These are phyloP conservation scores for Geotrichum cucujoidarum DNA, from an alignment of 1,139 yeast genomes.

Conservation along the genomic window DNA sequence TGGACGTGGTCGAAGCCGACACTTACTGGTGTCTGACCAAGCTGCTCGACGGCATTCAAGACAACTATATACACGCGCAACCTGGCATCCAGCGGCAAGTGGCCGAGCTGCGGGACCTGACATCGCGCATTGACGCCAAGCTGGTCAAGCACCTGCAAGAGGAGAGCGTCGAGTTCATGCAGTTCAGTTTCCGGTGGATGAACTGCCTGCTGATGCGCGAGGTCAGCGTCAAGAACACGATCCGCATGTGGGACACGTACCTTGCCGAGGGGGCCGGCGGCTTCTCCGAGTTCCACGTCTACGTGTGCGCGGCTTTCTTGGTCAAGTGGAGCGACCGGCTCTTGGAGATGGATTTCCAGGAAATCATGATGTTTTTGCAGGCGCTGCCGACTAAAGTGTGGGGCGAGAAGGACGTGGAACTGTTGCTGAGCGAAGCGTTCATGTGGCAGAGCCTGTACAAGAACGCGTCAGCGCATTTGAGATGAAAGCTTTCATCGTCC, in stretches of 20 bases:
- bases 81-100: slow-evolving; percentile 96
- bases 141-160: slow-evolving; percentile 67
- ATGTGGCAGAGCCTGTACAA: slow-evolving; percentile 93
- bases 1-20: slow-evolving; percentile 78
- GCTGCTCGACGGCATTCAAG: slow-evolving; percentile 88
- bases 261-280: slow-evolving; percentile 84
- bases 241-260: slow-evolving; percentile 98
- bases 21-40: slow-evolving; percentile 94
- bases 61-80: slow-evolving; percentile 94
- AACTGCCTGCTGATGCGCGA: slow-evolving; percentile 95
- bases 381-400: slow-evolving; percentile 80
- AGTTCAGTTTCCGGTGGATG: slow-evolving; percentile 98
- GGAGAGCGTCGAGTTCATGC: slow-evolving; percentile 87
- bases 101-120: slow-evolving; percentile 67
- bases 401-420: slow-evolving; percentile 86
- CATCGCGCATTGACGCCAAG: slow-evolving; percentile 71
- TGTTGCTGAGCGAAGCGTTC: slow-evolving; percentile 89
- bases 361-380: slow-evolving; percentile 82
- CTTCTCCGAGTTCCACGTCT: slow-evolving; percentile 87
- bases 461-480: slow-evolving; percentile 61
- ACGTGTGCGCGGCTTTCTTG: slow-evolving; percentile 96
- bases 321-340: slow-evolving; percentile 78
- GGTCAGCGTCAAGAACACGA: slow-evolving; percentile 65
- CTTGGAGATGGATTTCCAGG: slow-evolving; percentile 89
- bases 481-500: too few species aligned